Evolutionary conservation across 116 monocot species (phyloP), one percentile per base, ranked within the genome.

Genomic region (Iris pallida): DNA sequence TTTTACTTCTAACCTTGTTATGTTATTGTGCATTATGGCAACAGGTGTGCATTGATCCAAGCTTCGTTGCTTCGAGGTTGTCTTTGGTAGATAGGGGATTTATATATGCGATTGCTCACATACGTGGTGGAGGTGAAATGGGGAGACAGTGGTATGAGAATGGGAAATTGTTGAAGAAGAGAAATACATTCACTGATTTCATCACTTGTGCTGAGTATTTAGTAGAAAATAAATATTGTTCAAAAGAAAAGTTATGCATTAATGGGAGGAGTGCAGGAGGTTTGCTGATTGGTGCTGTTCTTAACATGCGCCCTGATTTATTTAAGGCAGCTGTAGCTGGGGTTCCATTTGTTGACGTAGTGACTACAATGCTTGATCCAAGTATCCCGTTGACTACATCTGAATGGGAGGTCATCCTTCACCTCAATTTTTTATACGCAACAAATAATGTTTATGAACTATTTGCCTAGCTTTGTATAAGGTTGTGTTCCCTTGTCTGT

Each of bases 121-220:
- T 97, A 57, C 97, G 97, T 61, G 97, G 97, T 17, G 97, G 97
- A 63, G 97, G 97, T 65, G 97, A 97, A 78, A 90, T 97, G 97
- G 97, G 97, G 8, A 77, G 92, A 61, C 78, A 79, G 72, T 97
- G 97, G 97, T 97, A 97, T 70, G 97, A 97, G 76, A 83, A 88
- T 80, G 97, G 97, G 63, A 97, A 97, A 78, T 70, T 90, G 48
- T 57, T 85, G 68, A 87, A 83, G 79, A 97, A 97, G 64, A 82
- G 53, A 64, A 90, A 90, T 64, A 97, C 92, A 19, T 97, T 97
- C 76, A 81, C 90, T 44, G 97, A 97, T 80, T 97, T 97, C 68
- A 92, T 92, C 42, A 41, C 87, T 15, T 90, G 85, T 76, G 97
- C 97, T 11, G 97, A 97, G 67, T 92, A 89, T 71, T 87, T 97